Percentiles rank a stretch among this genome's conserved stretches.
These are phyloP conservation scores for Castanea mollissima DNA, from an alignment of 306 rosid genomes.

Conservation along the genomic window DNA sequence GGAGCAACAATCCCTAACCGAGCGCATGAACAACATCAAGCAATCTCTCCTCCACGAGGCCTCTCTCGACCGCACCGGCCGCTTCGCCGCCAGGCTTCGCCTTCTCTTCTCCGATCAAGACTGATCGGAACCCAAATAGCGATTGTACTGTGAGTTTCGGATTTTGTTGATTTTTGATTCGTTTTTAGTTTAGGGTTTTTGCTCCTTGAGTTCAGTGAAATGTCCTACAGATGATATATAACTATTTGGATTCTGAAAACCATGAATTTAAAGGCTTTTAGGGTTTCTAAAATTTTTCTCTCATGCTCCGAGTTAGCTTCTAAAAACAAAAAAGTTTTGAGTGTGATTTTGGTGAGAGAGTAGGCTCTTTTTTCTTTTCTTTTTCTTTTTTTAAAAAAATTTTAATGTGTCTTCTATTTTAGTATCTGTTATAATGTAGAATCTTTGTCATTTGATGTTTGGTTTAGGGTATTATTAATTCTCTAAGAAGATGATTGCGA, in stretches of 20 bases:
- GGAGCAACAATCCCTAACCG: slow-evolving; percentile 43
- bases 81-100: slow-evolving; percentile 69
- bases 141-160: slow-evolving; percentile 15
- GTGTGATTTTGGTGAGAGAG: neutral
- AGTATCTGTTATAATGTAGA: neutral
- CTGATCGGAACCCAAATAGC: slow-evolving; percentile 5
- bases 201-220: neutral
- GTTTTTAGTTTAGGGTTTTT: neutral
- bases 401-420: neutral
- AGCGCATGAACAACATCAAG: slow-evolving; percentile 60
- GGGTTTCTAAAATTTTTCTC: neutral
- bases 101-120: slow-evolving; percentile 52
- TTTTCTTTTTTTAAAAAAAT: too few relatives aligned
- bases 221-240: neutral
- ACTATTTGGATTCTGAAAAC: neutral
- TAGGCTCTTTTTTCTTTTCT: neutral
- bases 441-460: neutral
- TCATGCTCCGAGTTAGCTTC: neutral
- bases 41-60: slow-evolving; percentile 64
- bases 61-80: slow-evolving; percentile 65
- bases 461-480: neutral
- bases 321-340: neutral
- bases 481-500: neutral
- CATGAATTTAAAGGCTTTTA: neutral
- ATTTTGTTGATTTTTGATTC: neutral